Conservation (phyloP, 202 grass and related monocot genomes). For the Elaeis oleifera region DNA sequence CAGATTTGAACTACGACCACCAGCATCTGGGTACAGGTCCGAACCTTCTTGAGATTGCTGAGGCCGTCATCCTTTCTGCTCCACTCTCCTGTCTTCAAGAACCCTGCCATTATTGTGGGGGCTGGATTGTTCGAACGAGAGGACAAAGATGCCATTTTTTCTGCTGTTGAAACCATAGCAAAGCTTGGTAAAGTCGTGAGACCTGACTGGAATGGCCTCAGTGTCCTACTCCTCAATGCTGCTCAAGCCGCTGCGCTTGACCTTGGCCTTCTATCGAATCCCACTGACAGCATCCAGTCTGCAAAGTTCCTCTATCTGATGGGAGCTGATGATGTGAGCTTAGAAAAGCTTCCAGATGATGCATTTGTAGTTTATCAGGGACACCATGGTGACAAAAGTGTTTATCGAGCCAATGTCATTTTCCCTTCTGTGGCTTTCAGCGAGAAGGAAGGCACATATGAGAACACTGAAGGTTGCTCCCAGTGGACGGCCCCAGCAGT, state of each 20-base stretch:
- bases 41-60: constrained; percentile 66
- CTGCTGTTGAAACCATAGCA: constrained; percentile 59
- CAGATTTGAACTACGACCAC: constrained; percentile 87
- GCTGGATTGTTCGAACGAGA: constrained; percentile 74
- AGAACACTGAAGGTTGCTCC: constrained; percentile 88
- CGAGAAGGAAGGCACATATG: constrained; percentile 95
- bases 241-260: constrained; percentile 92
- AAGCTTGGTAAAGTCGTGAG: constrained; percentile 67
- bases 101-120: constrained; percentile 85
- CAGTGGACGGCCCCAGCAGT: constrained; percentile 95
- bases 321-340: constrained; percentile 80
- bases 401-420: constrained; percentile 82
- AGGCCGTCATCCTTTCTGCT: constrained; percentile 81
- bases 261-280: constrained; percentile 72
- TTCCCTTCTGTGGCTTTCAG: constrained; percentile 89
- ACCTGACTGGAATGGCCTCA: constrained; percentile 85
- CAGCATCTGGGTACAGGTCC: constrained; percentile 70
- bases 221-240: constrained; percentile 77
- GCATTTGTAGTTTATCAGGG: constrained; percentile 96
- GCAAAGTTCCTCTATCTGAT: constrained; percentile 91
- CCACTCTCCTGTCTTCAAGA: constrained; percentile 59
- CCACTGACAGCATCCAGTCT: constrained; percentile 46
- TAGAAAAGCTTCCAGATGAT: constrained; percentile 83
- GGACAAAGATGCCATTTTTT: constrained; percentile 68
- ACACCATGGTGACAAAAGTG: constrained; percentile 89